phyloP scores from a whole-genome alignment of 2,329 filamentous ascomycete genomes.

The Botrytis cinerea region DNA sequence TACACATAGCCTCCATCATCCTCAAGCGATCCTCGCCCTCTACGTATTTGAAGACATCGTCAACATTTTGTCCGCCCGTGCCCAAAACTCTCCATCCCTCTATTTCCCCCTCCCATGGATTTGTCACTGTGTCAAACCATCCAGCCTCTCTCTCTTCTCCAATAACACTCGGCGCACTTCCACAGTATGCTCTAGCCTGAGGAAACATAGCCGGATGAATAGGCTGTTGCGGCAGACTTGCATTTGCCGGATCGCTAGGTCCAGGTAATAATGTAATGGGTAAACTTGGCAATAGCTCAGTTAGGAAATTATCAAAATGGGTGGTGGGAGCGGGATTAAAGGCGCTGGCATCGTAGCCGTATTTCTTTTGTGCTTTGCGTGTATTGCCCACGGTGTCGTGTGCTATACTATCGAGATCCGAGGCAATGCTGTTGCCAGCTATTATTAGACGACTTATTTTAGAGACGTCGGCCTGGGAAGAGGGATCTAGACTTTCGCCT shows the following conservation, averaged over 20 bases:
- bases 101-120: constrained; percentile 88
- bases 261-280: constrained; percentile 90
- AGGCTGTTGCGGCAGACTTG: constrained; percentile 86
- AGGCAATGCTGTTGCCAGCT: constrained; percentile 79
- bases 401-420: constrained; percentile 35
- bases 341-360: constrained; percentile 85
- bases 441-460: constrained; percentile 84
- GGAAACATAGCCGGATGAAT: constrained; percentile 93
- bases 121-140: constrained; percentile 89
- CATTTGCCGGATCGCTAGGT: constrained; percentile 81
- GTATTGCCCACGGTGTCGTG: constrained; percentile 41
- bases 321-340: constrained; percentile 87
- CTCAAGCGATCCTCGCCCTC: constrained; percentile 73
- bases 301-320: constrained; percentile 80
- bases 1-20: constrained; percentile 92
- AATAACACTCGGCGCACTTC: constrained; percentile 13
- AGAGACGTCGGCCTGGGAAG: constrained; percentile 59
- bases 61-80: constrained; percentile 87
- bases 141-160: constrained; percentile 54
- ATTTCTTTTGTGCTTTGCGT: constrained; percentile 66
- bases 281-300: constrained; percentile 78
- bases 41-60: constrained; percentile 92
- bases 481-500: constrained; percentile 70
- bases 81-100: constrained; percentile 88
- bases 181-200: constrained; percentile 63